Base-by-base conservation (phyloP, 2,329 filamentous ascomycete genomes). In the Rhynchosporium secalis region DNA sequence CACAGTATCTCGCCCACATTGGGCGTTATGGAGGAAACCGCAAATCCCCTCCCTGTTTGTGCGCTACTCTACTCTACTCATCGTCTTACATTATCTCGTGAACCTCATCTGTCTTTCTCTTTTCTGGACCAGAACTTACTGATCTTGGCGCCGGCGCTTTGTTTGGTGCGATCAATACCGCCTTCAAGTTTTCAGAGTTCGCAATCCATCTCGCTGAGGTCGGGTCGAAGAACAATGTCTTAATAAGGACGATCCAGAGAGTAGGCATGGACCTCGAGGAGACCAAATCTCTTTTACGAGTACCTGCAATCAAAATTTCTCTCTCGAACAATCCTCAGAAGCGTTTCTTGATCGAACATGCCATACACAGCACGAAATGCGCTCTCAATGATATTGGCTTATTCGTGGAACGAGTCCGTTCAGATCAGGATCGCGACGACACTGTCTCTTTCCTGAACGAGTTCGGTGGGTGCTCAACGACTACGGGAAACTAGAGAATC, bases 161-260 rank as follows among this genome's bases (percentile, higher is more conserved):
- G 8, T 65, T 65, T 38, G 61, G 51, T 26, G 52, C 55, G 28
- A 36, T 65, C 15, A 65, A 65, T 49, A 63, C 29, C 36, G 58
- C 61, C n/a, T 63, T 65, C 54, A 65, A 61, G 28, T 56, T 65
- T 49, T 57, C 63, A 7, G 63, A 65, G 40, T 65, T 52, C 9
- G 63, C 55, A 1, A 48, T 65, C 4, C 46, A 63, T 40, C 61
- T 65, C 15, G 52, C 41, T 13, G 31, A 31, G 10, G 63, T 65
- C 29, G 57, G 47, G 3, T 58, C 63, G 5, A 61, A 65, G n/a
- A 63, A 65, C 49, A 48, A 47, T 7, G 61, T 65, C 1, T 65
- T 65, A 29, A 61, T 65, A 4, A 58, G 61, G 15, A 51, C 55
- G 36, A 65, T 65, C 31, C 52, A 61, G 43, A 56, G 41, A 20